These are phyloP conservation scores for Pseudogymnoascus sp. DNA, from an alignment of 2,329 filamentous ascomycete genomes.

Conservation along the genomic window DNA sequence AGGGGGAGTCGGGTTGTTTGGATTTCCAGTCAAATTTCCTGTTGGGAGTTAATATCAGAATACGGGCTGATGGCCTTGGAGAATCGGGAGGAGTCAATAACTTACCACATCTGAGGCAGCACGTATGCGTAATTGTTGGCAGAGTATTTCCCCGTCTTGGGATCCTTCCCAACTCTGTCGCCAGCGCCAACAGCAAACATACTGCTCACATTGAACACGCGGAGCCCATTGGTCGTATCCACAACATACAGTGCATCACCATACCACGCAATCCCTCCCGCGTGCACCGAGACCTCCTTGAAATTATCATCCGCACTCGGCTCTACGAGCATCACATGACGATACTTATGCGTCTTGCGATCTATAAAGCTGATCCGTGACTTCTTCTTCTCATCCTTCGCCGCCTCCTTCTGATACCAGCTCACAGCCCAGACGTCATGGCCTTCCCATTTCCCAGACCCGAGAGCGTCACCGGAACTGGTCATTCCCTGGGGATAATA, in stretches of 20 bases:
- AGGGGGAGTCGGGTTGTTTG: slow-evolving; percentile 22
- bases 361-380: slow-evolving; percentile 30
- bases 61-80: background rate
- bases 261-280: slow-evolving; percentile 32
- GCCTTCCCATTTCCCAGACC: slow-evolving; percentile 28
- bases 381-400: slow-evolving; percentile 17
- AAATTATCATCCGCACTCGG: slow-evolving; percentile 30
- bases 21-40: slow-evolving; percentile 5
- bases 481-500: slow-evolving; percentile 32
- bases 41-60: background rate
- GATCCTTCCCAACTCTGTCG: slow-evolving; percentile 28
- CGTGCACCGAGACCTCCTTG: slow-evolving; percentile 28
- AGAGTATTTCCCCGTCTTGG: slow-evolving; percentile 24
- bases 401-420: slow-evolving; percentile 28
- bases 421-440: slow-evolving; percentile 30
- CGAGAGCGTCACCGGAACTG: slow-evolving; percentile 29
- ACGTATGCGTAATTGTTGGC: slow-evolving; percentile 30
- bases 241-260: slow-evolving; percentile 31
- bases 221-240: slow-evolving; percentile 30
- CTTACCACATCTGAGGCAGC: slow-evolving; percentile 30
- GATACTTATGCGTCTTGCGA: slow-evolving; percentile 26
- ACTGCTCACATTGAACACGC: slow-evolving; percentile 32
- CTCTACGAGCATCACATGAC: slow-evolving; percentile 31
- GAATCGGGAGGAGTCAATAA: background rate
- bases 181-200: slow-evolving; percentile 30